Conservation (phyloP, 2,329 filamentous ascomycete genomes). For the Tricladium varicosporioides region DNA sequence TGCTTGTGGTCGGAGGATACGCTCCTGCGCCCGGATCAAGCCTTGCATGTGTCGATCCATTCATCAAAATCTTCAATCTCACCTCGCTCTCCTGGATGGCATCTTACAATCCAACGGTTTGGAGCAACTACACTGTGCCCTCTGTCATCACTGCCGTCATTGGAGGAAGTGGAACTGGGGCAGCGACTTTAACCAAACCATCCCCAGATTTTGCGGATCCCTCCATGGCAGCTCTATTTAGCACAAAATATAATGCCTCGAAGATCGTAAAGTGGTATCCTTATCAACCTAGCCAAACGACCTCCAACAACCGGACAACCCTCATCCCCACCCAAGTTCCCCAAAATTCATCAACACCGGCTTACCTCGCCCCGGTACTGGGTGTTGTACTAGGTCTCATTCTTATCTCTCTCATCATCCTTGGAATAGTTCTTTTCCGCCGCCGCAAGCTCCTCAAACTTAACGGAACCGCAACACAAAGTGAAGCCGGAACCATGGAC, state of each 20-base stretch:
- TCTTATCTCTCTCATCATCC: conserved; percentile 49
- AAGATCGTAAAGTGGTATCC: conserved; percentile 62
- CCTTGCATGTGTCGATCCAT: conserved; percentile 46
- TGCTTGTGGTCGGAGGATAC: conserved; percentile 69
- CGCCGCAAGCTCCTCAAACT: conserved; percentile 35
- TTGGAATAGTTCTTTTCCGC: conserved; percentile 53
- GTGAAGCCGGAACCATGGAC: conserved; percentile 27
- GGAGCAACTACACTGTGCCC: conserved; percentile 66
- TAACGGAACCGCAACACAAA: conserved; percentile 16
- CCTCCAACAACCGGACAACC: conserved; percentile 12
- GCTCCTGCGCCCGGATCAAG: conserved; percentile 32
- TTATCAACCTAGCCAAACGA: conserved; percentile 40
- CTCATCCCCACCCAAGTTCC: not conserved
- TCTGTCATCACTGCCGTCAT: conserved; percentile 56
- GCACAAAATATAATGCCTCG: conserved; percentile 49
- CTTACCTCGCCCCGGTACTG: conserved; percentile 60
- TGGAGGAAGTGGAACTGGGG: conserved; percentile 57
- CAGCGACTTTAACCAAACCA: conserved; percentile 64
- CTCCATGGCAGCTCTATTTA: conserved; percentile 53
- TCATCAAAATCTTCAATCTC: conserved; percentile 70
- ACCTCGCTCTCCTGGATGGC: conserved; percentile 67
- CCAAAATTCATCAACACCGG: conserved; percentile 39
- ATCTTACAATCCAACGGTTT: conserved; percentile 63
- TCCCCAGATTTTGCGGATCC: conserved; percentile 53
- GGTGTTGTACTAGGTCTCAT: conserved; percentile 60